Base-by-base conservation (phyloP, 192 early-diverging fungal species). In the Phycomyces blakesleeanus region DNA sequence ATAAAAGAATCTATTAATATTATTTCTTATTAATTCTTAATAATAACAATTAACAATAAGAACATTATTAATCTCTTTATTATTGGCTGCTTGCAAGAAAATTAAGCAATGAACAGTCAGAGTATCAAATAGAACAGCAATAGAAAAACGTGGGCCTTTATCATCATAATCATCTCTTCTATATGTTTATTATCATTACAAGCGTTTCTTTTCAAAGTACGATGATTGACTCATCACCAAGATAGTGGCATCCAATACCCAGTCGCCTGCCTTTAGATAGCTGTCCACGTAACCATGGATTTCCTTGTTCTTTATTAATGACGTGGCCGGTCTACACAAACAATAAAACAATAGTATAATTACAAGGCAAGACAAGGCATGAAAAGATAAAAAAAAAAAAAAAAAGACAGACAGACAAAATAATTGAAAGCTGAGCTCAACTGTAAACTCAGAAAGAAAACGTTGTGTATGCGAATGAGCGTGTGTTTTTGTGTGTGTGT, bases 181-280 rank as follows among this genome's bases (percentile, higher is more conserved):
- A 24, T 11, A 14, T 53, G 51, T 25, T 11, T 5, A 12, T 24
- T 25, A 24, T 29, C 26, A 55, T 24, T 55, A 27, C 15, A 55
- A 52, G 14, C 37, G 34, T 42, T 37, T 18, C 52, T 58, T 63
- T 76, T 83, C 81, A 78, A 86, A 86, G 68, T 78, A 84, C 22
- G 59, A 34, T 0, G 84, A 79, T 1, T 61, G 55, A 34, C 61
- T 66, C 67, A 83, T 66, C 56, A 74, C 72, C 14, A 75, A 66
- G 18, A 71, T 54, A 50, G 71, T 76, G 34, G 75, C 69, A 57
- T 86, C 83, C 8, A 86, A 51, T 8, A 78, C 75, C 69, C 71
- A 74, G 59, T 86, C 84, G 25, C 84, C 83, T n/a, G 83, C 61
- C 9, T 66, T 66, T 54, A 86, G 61, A 66, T 81, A 86, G 59